Percentiles rank a stretch among this genome's conserved stretches.
phyloP scores from a whole-genome alignment of 2,329 filamentous ascomycete genomes.

The Penicillium sp. region DNA sequence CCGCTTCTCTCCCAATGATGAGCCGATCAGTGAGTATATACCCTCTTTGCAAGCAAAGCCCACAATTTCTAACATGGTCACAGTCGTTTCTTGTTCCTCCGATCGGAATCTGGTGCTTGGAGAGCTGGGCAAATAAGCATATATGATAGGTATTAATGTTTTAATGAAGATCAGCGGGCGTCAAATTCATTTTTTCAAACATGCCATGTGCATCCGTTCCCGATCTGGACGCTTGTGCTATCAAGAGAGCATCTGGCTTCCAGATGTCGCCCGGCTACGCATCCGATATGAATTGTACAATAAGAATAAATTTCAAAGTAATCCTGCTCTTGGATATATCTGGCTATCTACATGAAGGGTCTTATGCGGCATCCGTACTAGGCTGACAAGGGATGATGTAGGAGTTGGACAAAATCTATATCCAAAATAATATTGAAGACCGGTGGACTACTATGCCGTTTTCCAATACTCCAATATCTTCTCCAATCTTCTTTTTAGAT shows the following conservation, averaged over 20 bases:
- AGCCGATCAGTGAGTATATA: conserved; percentile 75
- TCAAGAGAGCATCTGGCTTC: background rate
- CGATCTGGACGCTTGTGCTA: background rate
- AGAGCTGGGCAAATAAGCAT: conserved; percentile 65
- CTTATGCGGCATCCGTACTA: background rate
- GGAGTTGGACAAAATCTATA: background rate
- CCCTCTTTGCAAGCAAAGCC: background rate
- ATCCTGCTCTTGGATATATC: background rate
- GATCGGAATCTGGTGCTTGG: conserved; percentile 81
- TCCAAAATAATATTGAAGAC: background rate
- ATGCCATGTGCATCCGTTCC: background rate
- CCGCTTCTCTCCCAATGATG: conserved; percentile 78
- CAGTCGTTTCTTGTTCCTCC: conserved; percentile 86
- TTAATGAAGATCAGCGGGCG: conserved; percentile 27
- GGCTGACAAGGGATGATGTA: background rate
- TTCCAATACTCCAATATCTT: background rate
- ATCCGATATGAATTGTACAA: conserved; percentile 6
- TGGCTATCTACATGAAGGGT: background rate
- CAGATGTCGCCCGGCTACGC: background rate
- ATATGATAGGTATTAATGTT: conserved; percentile 13
- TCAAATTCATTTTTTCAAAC: conserved; percentile 19
- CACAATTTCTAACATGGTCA: conserved; percentile 17
- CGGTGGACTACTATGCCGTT: background rate
- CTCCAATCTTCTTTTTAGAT: too few species aligned
- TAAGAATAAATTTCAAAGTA: conserved; percentile 1